phyloP scores from a whole-genome alignment of 2,329 filamentous ascomycete genomes.

The Paecilomyces dactylethromorphus region DNA sequence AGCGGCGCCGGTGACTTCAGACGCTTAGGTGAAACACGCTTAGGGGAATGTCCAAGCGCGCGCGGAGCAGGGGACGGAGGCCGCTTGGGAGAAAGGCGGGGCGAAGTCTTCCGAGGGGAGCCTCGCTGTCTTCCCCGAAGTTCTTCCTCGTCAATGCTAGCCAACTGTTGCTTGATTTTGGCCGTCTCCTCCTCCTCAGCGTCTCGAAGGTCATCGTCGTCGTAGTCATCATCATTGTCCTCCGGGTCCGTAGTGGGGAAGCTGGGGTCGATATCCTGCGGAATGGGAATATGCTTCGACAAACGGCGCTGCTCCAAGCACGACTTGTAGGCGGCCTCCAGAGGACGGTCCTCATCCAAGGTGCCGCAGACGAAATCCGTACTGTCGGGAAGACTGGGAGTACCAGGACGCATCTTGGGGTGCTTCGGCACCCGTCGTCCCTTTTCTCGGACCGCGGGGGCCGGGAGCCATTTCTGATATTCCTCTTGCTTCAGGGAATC shows the following conservation, averaged over 20 bases:
- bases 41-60: slow-evolving; percentile 50
- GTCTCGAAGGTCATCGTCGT: slow-evolving; percentile 53
- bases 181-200: slow-evolving; percentile 58
- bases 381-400: slow-evolving; percentile 86
- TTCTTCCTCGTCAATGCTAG: slow-evolving; percentile 57
- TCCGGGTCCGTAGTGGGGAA: slow-evolving; percentile 94
- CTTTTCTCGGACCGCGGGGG: slow-evolving; percentile 18
- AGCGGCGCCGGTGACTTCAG: slow-evolving; percentile 65
- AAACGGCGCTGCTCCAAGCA: slow-evolving; percentile 74
- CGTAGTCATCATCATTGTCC: slow-evolving; percentile 60
- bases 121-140: slow-evolving; percentile 36
- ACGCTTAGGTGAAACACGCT: slow-evolving; percentile 56
- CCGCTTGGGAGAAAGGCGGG: slow-evolving; percentile 55
- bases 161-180: slow-evolving; percentile 66
- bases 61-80: slow-evolving; percentile 49
- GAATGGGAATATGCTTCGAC: slow-evolving; percentile 72
- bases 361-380: slow-evolving; percentile 99
- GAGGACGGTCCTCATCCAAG: slow-evolving; percentile 83
- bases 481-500: slow-evolving; percentile 39
- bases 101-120: slow-evolving; percentile 46
- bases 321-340: slow-evolving; percentile 90
- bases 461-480: slow-evolving; percentile 23
- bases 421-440: slow-evolving; percentile 34
- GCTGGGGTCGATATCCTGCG: slow-evolving; percentile 96
- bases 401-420: slow-evolving; percentile 57